phyloP scores from a whole-genome alignment of 805 yeast genomes.

The Suhomyces emberorum region DNA sequence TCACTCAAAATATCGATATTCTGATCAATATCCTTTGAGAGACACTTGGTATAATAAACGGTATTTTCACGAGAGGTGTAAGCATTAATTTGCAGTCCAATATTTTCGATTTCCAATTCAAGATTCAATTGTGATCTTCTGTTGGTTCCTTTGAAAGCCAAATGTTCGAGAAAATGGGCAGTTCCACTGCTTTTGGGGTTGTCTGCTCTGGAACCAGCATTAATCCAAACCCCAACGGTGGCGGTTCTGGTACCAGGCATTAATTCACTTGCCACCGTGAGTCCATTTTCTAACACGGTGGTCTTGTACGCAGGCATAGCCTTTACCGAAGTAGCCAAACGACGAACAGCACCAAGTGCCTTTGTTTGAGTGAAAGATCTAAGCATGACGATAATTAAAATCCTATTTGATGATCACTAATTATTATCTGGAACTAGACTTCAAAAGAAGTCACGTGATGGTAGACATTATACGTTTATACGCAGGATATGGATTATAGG shows the following conservation, averaged over 20 bases:
- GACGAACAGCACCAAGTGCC: conserved; percentile 2
- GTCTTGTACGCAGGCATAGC: conserved; percentile 42
- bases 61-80: conserved; percentile 97
- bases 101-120: conserved; percentile 91
- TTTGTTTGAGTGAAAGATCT: neutral
- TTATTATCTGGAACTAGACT: no score
- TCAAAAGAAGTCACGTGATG: no score
- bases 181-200: conserved; percentile 83
- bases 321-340: conserved; percentile 2
- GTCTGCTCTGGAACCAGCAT: conserved; percentile 98
- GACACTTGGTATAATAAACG: conserved; percentile 90
- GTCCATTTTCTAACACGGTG: conserved; percentile 80
- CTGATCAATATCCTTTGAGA: conserved; percentile 74
- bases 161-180: conserved; percentile 95
- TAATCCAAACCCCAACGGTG: conserved; percentile 97
- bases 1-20: conserved; percentile 88
- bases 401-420: no score
- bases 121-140: conserved; percentile 75
- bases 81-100: conserved; percentile 98
- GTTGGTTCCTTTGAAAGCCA: conserved; percentile 93
- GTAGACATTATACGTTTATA: no score
- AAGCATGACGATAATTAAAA: neutral
- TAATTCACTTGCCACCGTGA: conserved; percentile 88
- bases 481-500: no score
- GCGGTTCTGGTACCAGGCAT: conserved; percentile 90